A percentile compares a stretch with the other conserved stretches of the same genome.
Evolutionary conservation across 2,329 filamentous ascomycete genomes (phyloP).

Genomic region (Aspergillus tamarii): DNA sequence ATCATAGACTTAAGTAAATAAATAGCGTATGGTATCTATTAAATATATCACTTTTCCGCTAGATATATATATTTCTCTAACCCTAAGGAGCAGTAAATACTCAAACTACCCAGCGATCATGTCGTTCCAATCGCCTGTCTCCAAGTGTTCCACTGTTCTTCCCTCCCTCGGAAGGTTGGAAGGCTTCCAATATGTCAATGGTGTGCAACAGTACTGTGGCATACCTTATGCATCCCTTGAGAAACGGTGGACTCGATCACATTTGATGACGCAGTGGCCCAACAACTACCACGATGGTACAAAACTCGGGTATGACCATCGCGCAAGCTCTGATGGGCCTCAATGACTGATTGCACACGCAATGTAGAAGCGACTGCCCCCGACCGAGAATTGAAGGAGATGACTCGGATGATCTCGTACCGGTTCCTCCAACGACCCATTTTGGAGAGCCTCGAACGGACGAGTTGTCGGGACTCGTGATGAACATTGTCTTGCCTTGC

Average conservation of each 20-base stretch:
- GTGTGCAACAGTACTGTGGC: conserved; percentile 30
- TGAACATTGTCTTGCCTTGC: conserved; percentile 30
- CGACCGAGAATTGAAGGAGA: conserved; percentile 24
- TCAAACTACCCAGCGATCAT: neutral
- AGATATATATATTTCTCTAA: no score
- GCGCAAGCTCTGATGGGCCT: neutral
- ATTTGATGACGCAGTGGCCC: conserved; percentile 22
- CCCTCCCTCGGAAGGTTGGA: conserved; percentile 24
- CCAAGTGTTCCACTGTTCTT: conserved; percentile 21
- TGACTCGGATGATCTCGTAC: conserved; percentile 26
- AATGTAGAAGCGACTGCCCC: conserved; percentile 26
- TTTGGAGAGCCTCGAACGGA: conserved; percentile 18
- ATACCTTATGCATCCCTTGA: conserved; percentile 28
- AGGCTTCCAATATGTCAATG: conserved; percentile 26
- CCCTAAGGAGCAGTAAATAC: no score
- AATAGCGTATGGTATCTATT: no score
- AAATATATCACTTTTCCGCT: no score
- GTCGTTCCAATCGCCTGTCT: conserved; percentile 24
- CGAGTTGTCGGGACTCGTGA: conserved; percentile 27
- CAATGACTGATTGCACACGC: neutral
- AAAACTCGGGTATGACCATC: conserved; percentile 22
- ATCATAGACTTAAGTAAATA: neutral
- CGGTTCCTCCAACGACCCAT: conserved; percentile 26
- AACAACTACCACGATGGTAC: conserved; percentile 26
- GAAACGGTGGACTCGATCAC: conserved; percentile 30